Evolutionary conservation across 805 yeast species (phyloP), one percentile per base, ranked within the genome.

Genomic region (Peterozyma xylosa): DNA sequence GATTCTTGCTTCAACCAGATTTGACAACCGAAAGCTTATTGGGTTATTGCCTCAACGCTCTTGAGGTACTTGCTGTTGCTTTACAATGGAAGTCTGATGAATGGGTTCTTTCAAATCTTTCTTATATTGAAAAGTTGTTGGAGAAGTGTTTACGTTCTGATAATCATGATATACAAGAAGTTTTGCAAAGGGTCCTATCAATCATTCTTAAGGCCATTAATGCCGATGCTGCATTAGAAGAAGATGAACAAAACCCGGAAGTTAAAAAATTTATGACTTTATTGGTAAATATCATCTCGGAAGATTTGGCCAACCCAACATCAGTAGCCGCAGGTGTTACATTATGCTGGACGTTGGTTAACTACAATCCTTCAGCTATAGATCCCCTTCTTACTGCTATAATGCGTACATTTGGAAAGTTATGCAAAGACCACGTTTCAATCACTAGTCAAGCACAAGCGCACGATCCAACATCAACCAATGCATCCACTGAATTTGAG

Each of bases 251-350:
- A 10, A 78, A 70, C 29, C 79, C 78, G 2, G 85, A 80, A 5
- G 77, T 78, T 2, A 78, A 76, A 50, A 62, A 69, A 3, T 88
- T 90, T 57, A 63, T 86, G 42, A 61, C 71, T 1, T 68, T 80
- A 41, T 62, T 90, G 45, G 75, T 78, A 2, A 67, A 78, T 5
- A 84, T 86, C 11, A 82, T 90, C 34, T 76, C 86, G 11, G 96
- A 88, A 53, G 95, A 90, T 60, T 68, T 91, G 48, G 56, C 66
- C 38, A 74, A 75, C 35, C 80, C 82, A 47, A 80, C 86, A 13
- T 82, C 93, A 0, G 79, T 85, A 35, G 88, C 95, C 17, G 95
- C 97, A 6, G 95, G 93, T 53, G 87, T 86, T 35, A 89, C 86
- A 39, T 70, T 76, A 42, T 80, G 82, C 14, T 91, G 85, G 90